Base-by-base conservation (phyloP, 257 asterid genomes). In the Fraxinus pennsylvanica region DNA sequence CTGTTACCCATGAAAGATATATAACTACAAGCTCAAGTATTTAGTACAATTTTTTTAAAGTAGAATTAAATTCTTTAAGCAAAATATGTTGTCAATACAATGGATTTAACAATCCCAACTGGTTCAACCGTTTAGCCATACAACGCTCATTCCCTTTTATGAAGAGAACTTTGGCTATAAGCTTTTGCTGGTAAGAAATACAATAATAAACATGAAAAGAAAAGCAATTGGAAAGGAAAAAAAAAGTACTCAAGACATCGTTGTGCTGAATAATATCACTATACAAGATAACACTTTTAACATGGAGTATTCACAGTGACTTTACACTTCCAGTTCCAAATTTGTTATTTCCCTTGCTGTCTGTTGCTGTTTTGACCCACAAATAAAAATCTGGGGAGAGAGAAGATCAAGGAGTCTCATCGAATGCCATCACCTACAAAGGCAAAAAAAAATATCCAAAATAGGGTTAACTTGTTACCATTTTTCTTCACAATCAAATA, bases 251-350 rank as follows among this genome's bases (percentile, higher is more conserved):
- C 13, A 38, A 38, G 45, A 39, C 45, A 39, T 39, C 45, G 1
- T 61, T 9, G 25, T 57, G 33, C 68, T 61, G 68, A 61, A 61
- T 27, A 9, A 63, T 63, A 22, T 22, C 35, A 27, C 69, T 63
- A 27, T 63, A 63, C 35, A 63, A 10, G 6, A 61, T 27, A 13
- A 12, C 19, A 10, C 36, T 59, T 59, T 47, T 59, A 57, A n/a
- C 66, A n/a, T 59, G 67, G 14, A 27, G 69, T 63, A 63, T 63
- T 63, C 69, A 63, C 69, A 63, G 19, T 3, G 69, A 27, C 69
- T 63, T 63, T 63, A 63, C 69, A 63, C 36, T 25, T 63, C 27
- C 69, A 63, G 67, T 59, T 59, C 22, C 30, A 25, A 14, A 12
- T 63, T 61, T 63, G 69, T 10, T 63, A 25, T 61, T 21, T 63